Base-by-base conservation (phyloP, 768 basidiomycete genomes). In the Boletales sp. region DNA sequence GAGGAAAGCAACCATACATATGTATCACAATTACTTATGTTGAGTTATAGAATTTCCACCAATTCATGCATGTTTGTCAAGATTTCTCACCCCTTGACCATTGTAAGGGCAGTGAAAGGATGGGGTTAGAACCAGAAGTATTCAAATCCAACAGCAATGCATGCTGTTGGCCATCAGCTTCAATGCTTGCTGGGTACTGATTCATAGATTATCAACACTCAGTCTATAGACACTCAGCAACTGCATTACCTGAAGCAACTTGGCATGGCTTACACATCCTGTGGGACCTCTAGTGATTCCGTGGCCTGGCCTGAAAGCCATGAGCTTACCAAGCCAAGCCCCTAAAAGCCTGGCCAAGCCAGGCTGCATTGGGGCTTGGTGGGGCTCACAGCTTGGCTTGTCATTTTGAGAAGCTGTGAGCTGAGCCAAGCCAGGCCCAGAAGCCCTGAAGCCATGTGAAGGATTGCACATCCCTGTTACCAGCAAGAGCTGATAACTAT, bases 131-230 rank as follows among this genome's bases (percentile, higher is more conserved):
- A 98, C 43, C 97, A 76, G 10, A 97, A 97, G 59, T 93, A 89
- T 63, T 94, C 93, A 64, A 97, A 98, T 42, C 97, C 97, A 84
- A 75, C 97, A 99, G 14, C 97, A 95, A 68, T 99, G 98, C 97
- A 98, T 99, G 76, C 91, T 94, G 73, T 99, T 98, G 43, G 97
- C 97, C 4, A 97, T 99, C 31, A 98, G 83, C 72, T 98, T 98
- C 43, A 98, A 75, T 1, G 95, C 97, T 68, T 90, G 86, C 59
- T 99, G 97, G 94, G 62, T 87, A 98, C 90, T 97, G 61, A 2
- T 24, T 13, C 38, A 39, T 9, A 41, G 34, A 9, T 35, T 48
- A 48, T 58, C 2, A 52, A 43, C 29, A 37, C n/a, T n/a, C 17
- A 6, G 29, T 17, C 17, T 35, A 21, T 13, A 17, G n/a, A 41